A percentile compares a stretch with the other conserved stretches of the same genome.
These are phyloP conservation scores for Colletotrichum sp. DNA, from an alignment of 2,329 filamentous ascomycete species.

Conservation along the genomic window DNA sequence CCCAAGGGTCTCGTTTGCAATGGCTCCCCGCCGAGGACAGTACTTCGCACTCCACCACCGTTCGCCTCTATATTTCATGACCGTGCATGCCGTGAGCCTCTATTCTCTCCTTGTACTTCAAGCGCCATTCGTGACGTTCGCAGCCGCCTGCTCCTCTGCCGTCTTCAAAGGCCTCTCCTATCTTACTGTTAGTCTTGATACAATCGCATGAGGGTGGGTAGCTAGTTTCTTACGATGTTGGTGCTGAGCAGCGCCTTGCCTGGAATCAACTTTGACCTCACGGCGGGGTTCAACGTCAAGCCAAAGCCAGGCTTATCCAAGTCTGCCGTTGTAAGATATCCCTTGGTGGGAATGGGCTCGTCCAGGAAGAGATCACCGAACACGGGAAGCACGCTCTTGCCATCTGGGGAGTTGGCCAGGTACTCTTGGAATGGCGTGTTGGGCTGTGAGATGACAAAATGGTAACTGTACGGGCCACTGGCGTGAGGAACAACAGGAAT, in stretches of 20 bases:
- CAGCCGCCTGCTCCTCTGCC: slow-evolving; percentile 20
- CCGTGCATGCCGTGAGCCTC: slow-evolving; percentile 32
- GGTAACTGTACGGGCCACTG: slow-evolving; percentile 92
- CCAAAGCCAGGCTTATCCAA: slow-evolving; percentile 93
- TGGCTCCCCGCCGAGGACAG: not conserved
- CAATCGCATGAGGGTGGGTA: not conserved
- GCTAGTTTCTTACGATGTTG: slow-evolving; percentile 33
- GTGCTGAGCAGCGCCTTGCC: slow-evolving; percentile 76
- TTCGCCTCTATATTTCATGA: not conserved
- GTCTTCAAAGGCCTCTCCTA: slow-evolving; percentile 14
- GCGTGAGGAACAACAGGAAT: slow-evolving; percentile 96
- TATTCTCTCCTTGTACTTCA: slow-evolving; percentile 34
- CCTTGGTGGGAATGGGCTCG: slow-evolving; percentile 86
- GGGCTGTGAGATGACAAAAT: slow-evolving; percentile 92
- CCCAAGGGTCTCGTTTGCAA: not conserved
- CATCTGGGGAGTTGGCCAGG: slow-evolving; percentile 89
- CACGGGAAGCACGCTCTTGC: slow-evolving; percentile 86
- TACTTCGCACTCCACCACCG: not conserved
- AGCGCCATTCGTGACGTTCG: slow-evolving; percentile 26
- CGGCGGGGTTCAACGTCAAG: slow-evolving; percentile 82
- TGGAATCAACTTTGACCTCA: slow-evolving; percentile 73
- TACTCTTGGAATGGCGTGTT: slow-evolving; percentile 98
- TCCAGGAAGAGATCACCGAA: slow-evolving; percentile 92
- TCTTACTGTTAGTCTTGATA: not conserved
- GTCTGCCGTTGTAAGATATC: slow-evolving; percentile 78